These are phyloP conservation scores for Barnettozyma pratensis DNA, from an alignment of 805 yeast genomes.

Conservation along the genomic window DNA sequence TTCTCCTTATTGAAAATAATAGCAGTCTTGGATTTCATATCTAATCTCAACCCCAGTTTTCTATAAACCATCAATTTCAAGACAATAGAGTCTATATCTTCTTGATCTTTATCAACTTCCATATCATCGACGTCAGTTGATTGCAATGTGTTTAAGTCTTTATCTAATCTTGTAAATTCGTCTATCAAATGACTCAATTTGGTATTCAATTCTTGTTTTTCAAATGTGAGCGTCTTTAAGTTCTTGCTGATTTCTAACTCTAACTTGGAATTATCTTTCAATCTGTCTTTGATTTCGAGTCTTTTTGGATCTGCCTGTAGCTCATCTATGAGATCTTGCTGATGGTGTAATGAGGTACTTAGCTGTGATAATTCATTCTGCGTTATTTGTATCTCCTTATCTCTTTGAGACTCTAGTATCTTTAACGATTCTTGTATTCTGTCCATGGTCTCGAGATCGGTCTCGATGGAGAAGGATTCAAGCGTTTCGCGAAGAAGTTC, in stretches of 20 bases:
- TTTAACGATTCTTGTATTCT: conserved; percentile 36
- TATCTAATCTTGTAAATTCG: conserved; percentile 31
- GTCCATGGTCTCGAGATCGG: conserved; percentile 42
- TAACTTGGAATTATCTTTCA: conserved; percentile 35
- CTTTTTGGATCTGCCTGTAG: conserved; percentile 26
- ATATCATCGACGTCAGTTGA: conserved; percentile 27
- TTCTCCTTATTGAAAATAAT: conserved; percentile 44
- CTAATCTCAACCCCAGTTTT: conserved; percentile 51
- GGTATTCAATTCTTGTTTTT: conserved; percentile 35
- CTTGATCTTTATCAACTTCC: conserved; percentile 16
- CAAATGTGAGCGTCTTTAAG: conserved; percentile 43
- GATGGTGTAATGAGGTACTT: conserved; percentile 12
- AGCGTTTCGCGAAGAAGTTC: conserved; percentile 36
- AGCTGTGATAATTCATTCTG: conserved; percentile 18
- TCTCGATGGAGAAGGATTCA: conserved; percentile 46
- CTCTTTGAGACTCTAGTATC: conserved; percentile 28
- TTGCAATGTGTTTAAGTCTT: conserved; percentile 15
- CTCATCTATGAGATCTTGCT: conserved; percentile 18
- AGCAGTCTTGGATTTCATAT: conserved; percentile 37
- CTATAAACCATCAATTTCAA: conserved; percentile 57
- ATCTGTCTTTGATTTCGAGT: conserved; percentile 26
- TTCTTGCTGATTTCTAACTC: conserved; percentile 49
- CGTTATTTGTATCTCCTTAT: conserved; percentile 20
- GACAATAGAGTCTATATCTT: conserved; percentile 39
- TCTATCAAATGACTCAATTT: conserved; percentile 34